Base-by-base conservation (phyloP, 768 basidiomycete genomes). In the Mycena vitilis region DNA sequence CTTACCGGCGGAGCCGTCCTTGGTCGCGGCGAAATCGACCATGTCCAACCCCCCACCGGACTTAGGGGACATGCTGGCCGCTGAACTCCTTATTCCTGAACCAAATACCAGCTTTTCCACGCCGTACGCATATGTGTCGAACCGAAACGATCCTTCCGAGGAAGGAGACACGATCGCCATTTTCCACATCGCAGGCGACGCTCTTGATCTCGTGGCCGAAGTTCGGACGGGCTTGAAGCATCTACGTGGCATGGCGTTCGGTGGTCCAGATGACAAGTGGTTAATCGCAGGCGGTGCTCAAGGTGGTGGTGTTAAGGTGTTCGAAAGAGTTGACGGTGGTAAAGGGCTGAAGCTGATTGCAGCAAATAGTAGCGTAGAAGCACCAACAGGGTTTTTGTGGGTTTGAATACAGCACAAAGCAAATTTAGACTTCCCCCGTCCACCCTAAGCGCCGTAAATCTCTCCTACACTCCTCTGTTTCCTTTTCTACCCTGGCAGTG, bases 151-250 rank as follows among this genome's bases (percentile, higher is more conserved):
- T 73, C 89, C 89, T 6, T 84, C 87, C 23, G 81, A 87, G 0
- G 87, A 85, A 53, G 92, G 93, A 25, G 93, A 95, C 76, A 86
- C 87, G 37, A 87, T 95, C 69, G 84, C 92, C 7, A 85, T 94
- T 38, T 94, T 91, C 79, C 82, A 86, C 9, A 81, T 89, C 49
- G 81, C 81, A 11, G 80, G 82, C 20, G 82, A 82, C 34, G 73
- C 76, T 30, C 82, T 88, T 2, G 81, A 85, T 66, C 81, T 90
- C 48, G 81, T 91, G 12, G 80, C 78, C 7, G 92, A 94, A 74
- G 84, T 93, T 22, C 82, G 88, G 57, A 90, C 91, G 0, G 92
- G 92, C 2, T 74, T 95, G 69, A 85, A 84, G 15, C 93, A 95
- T 75, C 78, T 91, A 22, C 86, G 93, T 18, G 92, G 88, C 0